Percentiles rank a stretch among this genome's conserved stretches.
These are phyloP conservation scores for Pneumocystis wakefieldiae DNA, from an alignment of 1,139 yeast genomes.

Conservation along the genomic window DNA sequence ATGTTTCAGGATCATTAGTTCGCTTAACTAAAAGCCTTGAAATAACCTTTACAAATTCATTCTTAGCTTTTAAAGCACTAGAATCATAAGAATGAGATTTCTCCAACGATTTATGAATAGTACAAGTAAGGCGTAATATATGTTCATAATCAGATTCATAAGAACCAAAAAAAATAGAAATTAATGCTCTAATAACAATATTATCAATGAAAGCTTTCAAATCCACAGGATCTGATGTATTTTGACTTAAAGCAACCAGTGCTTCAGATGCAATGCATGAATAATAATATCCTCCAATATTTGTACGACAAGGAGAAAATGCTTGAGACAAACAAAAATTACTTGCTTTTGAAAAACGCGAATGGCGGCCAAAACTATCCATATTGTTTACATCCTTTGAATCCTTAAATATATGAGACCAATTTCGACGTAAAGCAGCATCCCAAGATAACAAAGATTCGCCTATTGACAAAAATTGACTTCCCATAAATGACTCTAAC, in stretches of 20 bases:
- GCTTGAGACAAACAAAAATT: not conserved
- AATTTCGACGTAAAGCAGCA: not conserved
- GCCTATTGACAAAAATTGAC: not conserved
- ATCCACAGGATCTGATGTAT: not conserved
- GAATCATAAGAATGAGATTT: not conserved
- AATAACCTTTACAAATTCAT: not conserved
- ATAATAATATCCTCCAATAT: not conserved
- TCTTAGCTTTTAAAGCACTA: not conserved
- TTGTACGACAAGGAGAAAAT: not conserved
- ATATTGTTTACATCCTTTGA: not conserved
- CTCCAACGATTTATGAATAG: not conserved
- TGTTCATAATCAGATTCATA: not conserved
- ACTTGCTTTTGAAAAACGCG: not conserved
- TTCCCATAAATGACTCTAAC: not conserved
- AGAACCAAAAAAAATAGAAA: conserved; percentile 1
- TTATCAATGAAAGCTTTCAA: not conserved
- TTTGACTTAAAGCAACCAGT: not conserved
- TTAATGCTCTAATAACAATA: not conserved
- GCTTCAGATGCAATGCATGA: not conserved
- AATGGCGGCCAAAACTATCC: not conserved
- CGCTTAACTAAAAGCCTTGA: not conserved
- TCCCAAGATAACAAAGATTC: conserved; percentile 1
- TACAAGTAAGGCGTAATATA: not conserved
- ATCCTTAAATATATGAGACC: not conserved
- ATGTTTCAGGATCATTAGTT: not conserved